A percentile compares a stretch with the other conserved stretches of the same genome.
phyloP scores from a whole-genome alignment of 305 asterid species.

The Nicotiana rustica region DNA sequence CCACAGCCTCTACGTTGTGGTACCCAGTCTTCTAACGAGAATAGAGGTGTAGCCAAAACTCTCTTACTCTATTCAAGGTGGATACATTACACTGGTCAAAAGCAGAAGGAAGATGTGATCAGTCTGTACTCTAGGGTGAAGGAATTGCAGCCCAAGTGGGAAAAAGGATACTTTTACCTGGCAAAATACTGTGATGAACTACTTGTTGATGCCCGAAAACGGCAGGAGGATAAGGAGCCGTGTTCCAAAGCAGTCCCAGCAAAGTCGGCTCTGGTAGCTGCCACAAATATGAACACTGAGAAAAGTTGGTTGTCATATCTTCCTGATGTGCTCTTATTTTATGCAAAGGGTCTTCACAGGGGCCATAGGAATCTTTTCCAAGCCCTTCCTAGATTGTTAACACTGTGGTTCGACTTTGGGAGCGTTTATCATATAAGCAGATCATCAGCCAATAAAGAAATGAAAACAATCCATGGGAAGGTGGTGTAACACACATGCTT shows the following conservation, averaged over 20 bases:
- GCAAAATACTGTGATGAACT: conserved; percentile 97
- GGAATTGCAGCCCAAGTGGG: conserved; percentile 97
- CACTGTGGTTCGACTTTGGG: conserved; percentile 97
- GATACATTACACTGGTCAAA: conserved; percentile 97
- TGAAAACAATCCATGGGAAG: conserved; percentile 71
- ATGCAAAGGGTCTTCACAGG: conserved; percentile 94
- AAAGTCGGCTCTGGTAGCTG: conserved; percentile 54
- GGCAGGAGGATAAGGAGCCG: conserved; percentile 83
- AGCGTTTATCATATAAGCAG: conserved; percentile 64
- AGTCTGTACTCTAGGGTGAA: conserved; percentile 90
- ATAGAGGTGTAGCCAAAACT: conserved; percentile 79
- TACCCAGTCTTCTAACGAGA: conserved; percentile 63
- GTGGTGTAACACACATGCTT: conserved; percentile 48
- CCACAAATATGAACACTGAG: conserved; percentile 66
- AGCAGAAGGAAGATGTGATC: conserved; percentile 95
- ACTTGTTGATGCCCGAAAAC: conserved; percentile 93
- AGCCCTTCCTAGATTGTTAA: conserved; percentile 96
- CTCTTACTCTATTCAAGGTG: conserved; percentile 94
- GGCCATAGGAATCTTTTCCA: conserved; percentile 97
- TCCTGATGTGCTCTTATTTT: conserved; percentile 86
- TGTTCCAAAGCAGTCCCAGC: conserved; percentile 59
- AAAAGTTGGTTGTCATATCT: conserved; percentile 86
- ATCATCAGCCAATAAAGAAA: conserved; percentile 65
- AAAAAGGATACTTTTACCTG: conserved; percentile 90
- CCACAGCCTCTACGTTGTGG: conserved; percentile 72